Percentiles rank a stretch among this genome's conserved stretches.
Evolutionary conservation across 108 stramenopile species (phyloP).

Genomic region (Parietichytrium sp.): DNA sequence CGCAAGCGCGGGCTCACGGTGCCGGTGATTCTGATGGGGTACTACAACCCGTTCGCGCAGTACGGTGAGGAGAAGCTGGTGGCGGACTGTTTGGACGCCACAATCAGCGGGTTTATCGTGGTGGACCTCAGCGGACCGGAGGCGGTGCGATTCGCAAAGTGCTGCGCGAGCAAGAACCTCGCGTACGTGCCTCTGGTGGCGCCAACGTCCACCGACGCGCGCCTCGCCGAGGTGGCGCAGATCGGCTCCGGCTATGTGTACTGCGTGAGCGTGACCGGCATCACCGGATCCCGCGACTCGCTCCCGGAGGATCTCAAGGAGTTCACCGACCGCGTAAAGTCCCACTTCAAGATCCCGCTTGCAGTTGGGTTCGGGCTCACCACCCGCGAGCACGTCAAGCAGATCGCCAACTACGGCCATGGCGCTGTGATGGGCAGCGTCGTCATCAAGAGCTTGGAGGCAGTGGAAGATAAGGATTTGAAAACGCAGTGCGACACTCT

Average conservation of each 20-base stretch:
- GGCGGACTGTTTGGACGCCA: constrained; percentile 66
- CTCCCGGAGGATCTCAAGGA: constrained; percentile 81
- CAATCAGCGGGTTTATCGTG: constrained; percentile 92
- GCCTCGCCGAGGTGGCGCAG: constrained; percentile 75
- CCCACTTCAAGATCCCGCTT: constrained; percentile 71
- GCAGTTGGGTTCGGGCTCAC: constrained; percentile 96
- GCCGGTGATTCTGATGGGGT: constrained; percentile 97
- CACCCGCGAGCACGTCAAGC: constrained; percentile 78
- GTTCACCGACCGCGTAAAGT: constrained; percentile 81
- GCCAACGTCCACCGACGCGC: constrained; percentile 89
- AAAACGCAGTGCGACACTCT: constrained; percentile 47
- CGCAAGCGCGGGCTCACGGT: constrained; percentile 85
- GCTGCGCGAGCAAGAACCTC: constrained; percentile 77
- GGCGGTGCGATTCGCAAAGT: constrained; percentile 54
- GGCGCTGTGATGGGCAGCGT: constrained; percentile 95
- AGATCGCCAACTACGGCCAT: constrained; percentile 84
- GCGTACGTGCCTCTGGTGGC: constrained; percentile 91
- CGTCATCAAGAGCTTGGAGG: constrained; percentile 85
- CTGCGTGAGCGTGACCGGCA: constrained; percentile 94
- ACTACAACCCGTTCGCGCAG: constrained; percentile 94
- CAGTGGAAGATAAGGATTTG: constrained; percentile 61
- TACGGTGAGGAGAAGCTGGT: constrained; percentile 86
- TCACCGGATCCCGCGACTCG: constrained; percentile 80
- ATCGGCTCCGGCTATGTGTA: constrained; percentile 77
- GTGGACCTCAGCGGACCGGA: constrained; percentile 97